Conservation (phyloP, 108 stramenopile genomes). For the Thalassiosira profunda region DNA sequence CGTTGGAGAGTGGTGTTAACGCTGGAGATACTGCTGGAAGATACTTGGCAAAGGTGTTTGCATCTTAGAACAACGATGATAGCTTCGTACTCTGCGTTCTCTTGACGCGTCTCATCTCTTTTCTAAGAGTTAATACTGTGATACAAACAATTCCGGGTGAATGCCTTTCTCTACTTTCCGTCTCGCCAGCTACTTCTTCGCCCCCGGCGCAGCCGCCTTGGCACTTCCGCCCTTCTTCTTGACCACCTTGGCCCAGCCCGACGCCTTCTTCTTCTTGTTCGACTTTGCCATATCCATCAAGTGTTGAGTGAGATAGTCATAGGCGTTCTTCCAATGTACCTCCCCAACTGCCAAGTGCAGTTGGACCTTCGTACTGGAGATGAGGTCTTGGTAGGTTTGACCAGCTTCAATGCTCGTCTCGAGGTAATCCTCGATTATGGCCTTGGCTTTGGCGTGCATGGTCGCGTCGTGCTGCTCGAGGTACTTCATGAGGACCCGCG, state of each 20-base stretch:
- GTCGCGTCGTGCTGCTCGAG: constrained; percentile 76
- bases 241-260: too few relatives aligned
- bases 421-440: constrained; percentile 81
- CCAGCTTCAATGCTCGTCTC: constrained; percentile 76
- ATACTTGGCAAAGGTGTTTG: too few relatives aligned
- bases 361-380: constrained; percentile 57
- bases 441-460: constrained; percentile 69
- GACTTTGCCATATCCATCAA: constrained; percentile 57
- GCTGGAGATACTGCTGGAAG: constrained; percentile 65
- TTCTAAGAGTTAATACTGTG: too few relatives aligned
- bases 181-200: too few relatives aligned
- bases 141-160: too few relatives aligned
- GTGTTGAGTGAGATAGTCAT: constrained; percentile 65
- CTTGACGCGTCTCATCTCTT: too few relatives aligned
- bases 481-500: constrained; percentile 85
- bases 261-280: constrained; percentile 28
- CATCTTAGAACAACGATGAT: too few relatives aligned
- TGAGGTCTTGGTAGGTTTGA: constrained; percentile 69
- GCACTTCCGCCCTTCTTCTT: too few relatives aligned
- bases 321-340: constrained; percentile 73
- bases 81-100: too few relatives aligned
- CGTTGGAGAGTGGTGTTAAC: constrained; percentile 76
- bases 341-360: constrained; percentile 71
- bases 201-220: too few relatives aligned
- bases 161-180: too few relatives aligned